Conservation (phyloP, 345 rosid species). For the Arabis alpina region DNA sequence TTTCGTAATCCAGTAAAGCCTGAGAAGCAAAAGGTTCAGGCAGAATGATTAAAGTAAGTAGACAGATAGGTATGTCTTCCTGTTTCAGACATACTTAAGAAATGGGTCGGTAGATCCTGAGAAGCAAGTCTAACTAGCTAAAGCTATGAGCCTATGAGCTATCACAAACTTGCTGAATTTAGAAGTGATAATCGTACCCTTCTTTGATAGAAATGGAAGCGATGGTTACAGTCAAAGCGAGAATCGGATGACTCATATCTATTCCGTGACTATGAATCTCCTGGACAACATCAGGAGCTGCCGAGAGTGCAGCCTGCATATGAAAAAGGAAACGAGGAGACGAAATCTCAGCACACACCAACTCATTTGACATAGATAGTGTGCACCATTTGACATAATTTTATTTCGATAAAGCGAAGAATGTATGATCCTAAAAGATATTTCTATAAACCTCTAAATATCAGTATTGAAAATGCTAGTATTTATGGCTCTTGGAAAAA, state of each 20-base stretch:
- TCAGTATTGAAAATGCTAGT: too few relatives aligned
- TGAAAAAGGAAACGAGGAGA: slow-evolving; percentile 24
- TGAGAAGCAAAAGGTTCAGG: slow-evolving; percentile 35
- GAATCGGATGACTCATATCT: slow-evolving; percentile 77
- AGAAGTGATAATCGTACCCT: slow-evolving; percentile 54
- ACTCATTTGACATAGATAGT: background rate
- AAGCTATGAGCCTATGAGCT: slow-evolving; percentile 11
- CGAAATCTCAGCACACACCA: slow-evolving; percentile 17
- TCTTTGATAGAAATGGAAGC: slow-evolving; percentile 81
- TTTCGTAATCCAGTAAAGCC: slow-evolving; percentile 94
- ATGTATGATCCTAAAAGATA: background rate
- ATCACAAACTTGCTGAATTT: background rate
- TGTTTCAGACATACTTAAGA: slow-evolving; percentile 15
- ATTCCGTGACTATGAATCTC: slow-evolving; percentile 59
- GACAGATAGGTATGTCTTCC: background rate
- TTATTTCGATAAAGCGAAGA: background rate
- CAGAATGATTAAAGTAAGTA: background rate
- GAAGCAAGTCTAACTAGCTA: background rate
- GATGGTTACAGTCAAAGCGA: slow-evolving; percentile 78
- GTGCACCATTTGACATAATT: background rate
- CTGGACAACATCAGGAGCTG: slow-evolving; percentile 51
- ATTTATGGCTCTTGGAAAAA: background rate
- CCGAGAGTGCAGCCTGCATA: slow-evolving; percentile 58
- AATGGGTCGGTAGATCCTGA: background rate
- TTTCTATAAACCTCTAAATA: background rate